These are phyloP conservation scores for Fusarium domesticum DNA, from an alignment of 2,329 filamentous ascomycete species.

Conservation along the genomic window DNA sequence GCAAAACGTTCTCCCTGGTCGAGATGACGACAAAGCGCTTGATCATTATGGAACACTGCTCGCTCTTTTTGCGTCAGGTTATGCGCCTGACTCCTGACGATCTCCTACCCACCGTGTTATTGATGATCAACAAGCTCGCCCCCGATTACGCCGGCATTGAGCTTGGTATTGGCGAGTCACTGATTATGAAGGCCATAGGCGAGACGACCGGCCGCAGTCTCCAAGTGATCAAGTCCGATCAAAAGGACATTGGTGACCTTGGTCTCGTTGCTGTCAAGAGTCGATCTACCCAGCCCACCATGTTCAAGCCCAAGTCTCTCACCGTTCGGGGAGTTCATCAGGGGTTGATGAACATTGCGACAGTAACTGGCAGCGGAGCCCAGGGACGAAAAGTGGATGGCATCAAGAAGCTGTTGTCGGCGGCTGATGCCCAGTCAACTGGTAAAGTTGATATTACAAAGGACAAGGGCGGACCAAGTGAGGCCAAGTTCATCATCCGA, in stretches of 20 bases:
- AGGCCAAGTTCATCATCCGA: slow-evolving; percentile 89
- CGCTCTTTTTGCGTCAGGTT: slow-evolving; percentile 90
- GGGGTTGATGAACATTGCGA: slow-evolving; percentile 84
- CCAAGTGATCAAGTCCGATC: slow-evolving; percentile 87
- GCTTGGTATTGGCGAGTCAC: slow-evolving; percentile 93
- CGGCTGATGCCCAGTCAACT: slow-evolving; percentile 70
- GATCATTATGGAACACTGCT: slow-evolving; percentile 83
- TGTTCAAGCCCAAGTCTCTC: slow-evolving; percentile 95
- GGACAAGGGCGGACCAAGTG: slow-evolving; percentile 89
- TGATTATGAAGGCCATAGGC: slow-evolving; percentile 98
- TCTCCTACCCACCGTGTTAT: slow-evolving; percentile 79
- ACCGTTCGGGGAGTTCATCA: slow-evolving; percentile 85
- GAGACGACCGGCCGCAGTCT: slow-evolving; percentile 88
- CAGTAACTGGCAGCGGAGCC: slow-evolving; percentile 78
- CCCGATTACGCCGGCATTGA: slow-evolving; percentile 96
- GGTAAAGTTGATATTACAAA: slow-evolving; percentile 87
- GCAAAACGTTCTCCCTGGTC: slow-evolving; percentile 89
- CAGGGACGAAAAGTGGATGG: slow-evolving; percentile 88
- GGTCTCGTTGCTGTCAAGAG: slow-evolving; percentile 95
- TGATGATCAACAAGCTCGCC: slow-evolving; percentile 98
- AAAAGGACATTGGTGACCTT: slow-evolving; percentile 93
- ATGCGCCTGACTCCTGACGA: slow-evolving; percentile 85
- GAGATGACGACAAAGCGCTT: slow-evolving; percentile 93
- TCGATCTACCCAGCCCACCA: slow-evolving; percentile 89
- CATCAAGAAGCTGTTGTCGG: slow-evolving; percentile 95